These are phyloP conservation scores for Arthrobotrys pseudoclavata DNA, from an alignment of 2,329 filamentous ascomycete species.

Conservation along the genomic window DNA sequence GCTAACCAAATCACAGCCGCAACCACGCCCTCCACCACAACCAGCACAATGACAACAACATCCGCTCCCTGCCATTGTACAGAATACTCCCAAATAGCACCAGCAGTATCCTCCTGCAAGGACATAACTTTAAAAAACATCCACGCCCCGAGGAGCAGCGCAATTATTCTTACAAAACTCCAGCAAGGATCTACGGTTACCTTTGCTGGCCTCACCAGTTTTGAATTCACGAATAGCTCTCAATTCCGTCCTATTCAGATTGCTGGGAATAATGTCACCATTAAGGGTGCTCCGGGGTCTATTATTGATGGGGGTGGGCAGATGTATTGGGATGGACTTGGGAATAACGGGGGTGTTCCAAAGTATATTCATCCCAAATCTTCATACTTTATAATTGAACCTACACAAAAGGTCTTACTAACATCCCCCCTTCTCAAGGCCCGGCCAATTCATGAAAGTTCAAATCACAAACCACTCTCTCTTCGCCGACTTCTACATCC, in stretches of 20 bases:
- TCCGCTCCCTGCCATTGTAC: constrained; percentile 56
- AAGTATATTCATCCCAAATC: constrained; percentile 22
- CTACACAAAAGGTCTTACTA: no score
- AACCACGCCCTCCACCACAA: constrained; percentile 19
- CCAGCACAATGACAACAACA: constrained; percentile 23
- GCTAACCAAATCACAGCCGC: constrained; percentile 14
- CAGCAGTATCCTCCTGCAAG: constrained; percentile 67
- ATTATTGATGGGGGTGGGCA: constrained; percentile 67
- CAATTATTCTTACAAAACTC: constrained; percentile 67
- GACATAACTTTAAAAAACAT: constrained; percentile 67
- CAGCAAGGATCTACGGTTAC: constrained; percentile 67
- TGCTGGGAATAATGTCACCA: constrained; percentile 66
- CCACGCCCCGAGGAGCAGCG: constrained; percentile 66
- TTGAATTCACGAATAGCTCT: constrained; percentile 66
- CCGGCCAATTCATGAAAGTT: constrained; percentile 67
- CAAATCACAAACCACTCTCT: constrained; percentile 66
- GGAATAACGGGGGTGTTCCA: constrained; percentile 68
- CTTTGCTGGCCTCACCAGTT: constrained; percentile 67
- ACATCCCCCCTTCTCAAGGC: constrained; percentile 53
- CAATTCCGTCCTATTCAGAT: constrained; percentile 66
- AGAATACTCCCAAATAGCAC: constrained; percentile 64
- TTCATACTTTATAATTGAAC: no score
- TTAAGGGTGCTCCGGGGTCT: constrained; percentile 66
- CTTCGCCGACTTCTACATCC: constrained; percentile 66
- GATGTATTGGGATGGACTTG: constrained; percentile 68